Evolutionary conservation across 2,329 filamentous ascomycete species (phyloP), one percentile per base, ranked within the genome.

Genomic region (Pseudocercospora vitis): DNA sequence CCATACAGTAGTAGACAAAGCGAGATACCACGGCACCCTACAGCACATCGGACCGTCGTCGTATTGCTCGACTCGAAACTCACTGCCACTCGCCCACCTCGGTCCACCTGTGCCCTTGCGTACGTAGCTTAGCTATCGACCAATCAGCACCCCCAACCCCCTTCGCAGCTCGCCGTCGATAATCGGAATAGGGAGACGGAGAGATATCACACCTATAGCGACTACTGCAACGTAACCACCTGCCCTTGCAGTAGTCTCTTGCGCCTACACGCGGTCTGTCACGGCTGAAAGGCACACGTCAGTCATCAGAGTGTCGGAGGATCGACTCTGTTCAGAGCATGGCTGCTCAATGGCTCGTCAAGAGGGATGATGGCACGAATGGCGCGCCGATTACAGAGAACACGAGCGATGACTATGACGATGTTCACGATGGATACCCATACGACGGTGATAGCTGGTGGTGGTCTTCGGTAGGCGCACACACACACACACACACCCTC

Each of bases 391-490:
- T 45, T 11, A 28, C 42, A 45, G 24, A 45, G 23, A 35, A 35
- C 37, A 29, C 46, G 12, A 37, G 48, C 24, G 55, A 45, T 12
- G 24, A 48, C 16, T 50, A 53, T 42, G 28, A 42, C n/a, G 35
- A 51, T 32, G 37, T n/a, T n/a, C n/a, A 47, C 32, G 48, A 51
- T 32, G 37, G 46, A 32, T 52, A 55, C 19, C 51, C 47, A 21
- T 31, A 55, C 12, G 46, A 50, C 21, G 28, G 24, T 45, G 42
- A 53, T 14, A 51, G 57, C 48, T 65, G 60, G 60, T 65, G 63
- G 63, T 65, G 61, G 63, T 57, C 57, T 40, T 48, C 60, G 21
- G 63, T 65, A 45, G 9, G 42, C 7, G 14, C n/a, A 5, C 9
- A 5, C 32, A 8, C 11, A 7, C 9, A 6, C n/a, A n/a, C n/a